These are phyloP conservation scores for Salix suchowensis DNA, from an alignment of 345 rosid genomes.

Conservation along the genomic window DNA sequence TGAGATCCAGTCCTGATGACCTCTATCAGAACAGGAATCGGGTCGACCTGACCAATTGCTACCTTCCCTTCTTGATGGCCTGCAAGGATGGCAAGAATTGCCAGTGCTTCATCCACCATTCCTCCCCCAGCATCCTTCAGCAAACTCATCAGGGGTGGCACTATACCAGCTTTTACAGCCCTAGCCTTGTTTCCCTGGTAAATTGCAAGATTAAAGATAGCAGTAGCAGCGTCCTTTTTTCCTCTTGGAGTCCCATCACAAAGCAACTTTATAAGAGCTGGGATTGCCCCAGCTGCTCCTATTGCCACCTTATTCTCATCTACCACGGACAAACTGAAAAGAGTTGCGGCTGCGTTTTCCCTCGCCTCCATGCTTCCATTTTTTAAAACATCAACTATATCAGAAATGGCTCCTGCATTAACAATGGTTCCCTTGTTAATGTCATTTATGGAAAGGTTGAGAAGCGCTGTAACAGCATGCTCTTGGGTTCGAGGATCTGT, in stretches of 20 bases:
- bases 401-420: conserved; percentile 91
- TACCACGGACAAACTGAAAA: conserved; percentile 89
- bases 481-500: conserved; percentile 81
- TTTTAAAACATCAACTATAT: conserved; percentile 81
- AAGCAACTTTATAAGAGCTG: conserved; percentile 78
- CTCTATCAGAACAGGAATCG: conserved; percentile 71
- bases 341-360: conserved; percentile 97
- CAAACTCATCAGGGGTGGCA: conserved; percentile 61
- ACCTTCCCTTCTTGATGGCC: conserved; percentile 83
- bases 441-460: conserved; percentile 93
- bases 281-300: conserved; percentile 94
- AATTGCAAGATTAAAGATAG: conserved; percentile 84
- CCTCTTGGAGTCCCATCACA: conserved; percentile 91
- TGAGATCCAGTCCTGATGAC: conserved; percentile 83
- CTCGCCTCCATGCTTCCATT: conserved; percentile 97
- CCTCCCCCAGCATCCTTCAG: conserved; percentile 91
- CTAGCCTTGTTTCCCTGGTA: conserved; percentile 97
- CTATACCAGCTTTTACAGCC: conserved; percentile 88
- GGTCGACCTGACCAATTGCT: conserved; percentile 69
- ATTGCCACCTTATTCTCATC: conserved; percentile 95
- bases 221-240: conserved; percentile 96
- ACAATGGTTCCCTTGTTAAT: conserved; percentile 85
- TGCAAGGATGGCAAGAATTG: conserved; percentile 83
- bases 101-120: conserved; percentile 92
- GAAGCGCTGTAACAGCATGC: conserved; percentile 95